Base-by-base conservation (phyloP, 495 filamentous ascomycete species). In the Lentithecium fluviatile region DNA sequence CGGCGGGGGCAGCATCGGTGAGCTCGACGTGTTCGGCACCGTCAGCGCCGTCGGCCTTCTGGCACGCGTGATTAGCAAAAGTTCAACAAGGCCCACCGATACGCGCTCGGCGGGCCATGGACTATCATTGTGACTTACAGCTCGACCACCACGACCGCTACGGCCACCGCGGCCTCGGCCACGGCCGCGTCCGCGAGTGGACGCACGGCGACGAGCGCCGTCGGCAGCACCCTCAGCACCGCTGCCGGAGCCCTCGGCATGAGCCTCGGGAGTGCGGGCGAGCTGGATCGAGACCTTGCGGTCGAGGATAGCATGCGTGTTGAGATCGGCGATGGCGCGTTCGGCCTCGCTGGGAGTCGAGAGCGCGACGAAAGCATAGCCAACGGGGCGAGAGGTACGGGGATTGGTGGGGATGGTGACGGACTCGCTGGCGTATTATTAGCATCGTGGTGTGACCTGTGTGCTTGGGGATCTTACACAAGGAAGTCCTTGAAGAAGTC, bases 221-320 rank as follows among this genome's bases (percentile, higher is more conserved):
- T 84, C 85, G 69, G 82, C 83, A 54, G 81, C 86, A 72, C 79
- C 85, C 72, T 87, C 86, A 65, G 84, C 79, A 73, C 80, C 83
- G 46, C 65, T 70, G 43, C 70, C 73, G 43, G 70, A 68, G 57
- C 78, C 83, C 71, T 92, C 89, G 69, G 82, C 85, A 66, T 85
- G 82, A 45, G 89, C 80, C 79, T 97, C 93, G 42, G 94, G 94
- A 84, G 96, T 97, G 76, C 92, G 92, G 68, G 94, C 94, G 62
- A 96, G 86, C 80, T 99, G 94, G 53, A 99, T 95, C 6, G 92
- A 97, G 66, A 99, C 94, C 85, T 97, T 97, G 73, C 94, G 91
- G 74, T 96, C 89, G 40, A 96, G 84, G 69, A 99, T 91, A 77
- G 93, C 90, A 78, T 97, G 92, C 71, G 94, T 92, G 60, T 93